Base-by-base conservation (phyloP, 208 protist species). In the Kentomonas sorsogonicus region DNA sequence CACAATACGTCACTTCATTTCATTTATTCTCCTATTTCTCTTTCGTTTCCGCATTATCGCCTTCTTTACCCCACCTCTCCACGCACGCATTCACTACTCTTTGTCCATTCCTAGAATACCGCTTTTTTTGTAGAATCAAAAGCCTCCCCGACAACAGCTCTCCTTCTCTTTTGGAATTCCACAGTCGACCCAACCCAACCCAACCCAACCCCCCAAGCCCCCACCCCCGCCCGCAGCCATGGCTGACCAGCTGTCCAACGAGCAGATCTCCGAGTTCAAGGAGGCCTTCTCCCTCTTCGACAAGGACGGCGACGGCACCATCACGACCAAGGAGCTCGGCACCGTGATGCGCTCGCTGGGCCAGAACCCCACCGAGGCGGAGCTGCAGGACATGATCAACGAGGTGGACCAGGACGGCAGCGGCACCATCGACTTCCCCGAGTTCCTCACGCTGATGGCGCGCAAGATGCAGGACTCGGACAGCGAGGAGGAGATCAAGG, bases 231-330 rank as follows among this genome's bases (percentile, higher is more conserved):
- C n/a, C n/a, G n/a, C n/a, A n/a, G n/a, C n/a, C n/a, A 89, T 89
- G 81, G 78, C 79, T 57, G 74, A 94, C 51, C 75, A 97, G 69
- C 79, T 99, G 50, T 94, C 97, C 45, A 96, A 98, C 79, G 97
- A 99, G 83, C 97, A 99, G 77, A 97, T 99, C 61, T 95, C 92
- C 50, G 98, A 99, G 83, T 99, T 98, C 89, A 99, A 99, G 89
- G 98, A 99, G 85, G 98, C 98, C 22, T 99, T 99, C 91, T 97
- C 94, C 48, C 89, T 99, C 22, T 99, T 98, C 43, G 96, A 99
- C 74, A 87, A 93, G 56, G 95, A 98, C 68, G 92, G 96, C 66
- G 96, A 99, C 91, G 97, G 97, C 59, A 91, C 77, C 60, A 99
- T 99, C 82, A 98, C 97, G 30, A 97, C 96, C 39, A 98, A 98